phyloP scores from a whole-genome alignment of 257 asterid genomes.

The Lycium barbarum region DNA sequence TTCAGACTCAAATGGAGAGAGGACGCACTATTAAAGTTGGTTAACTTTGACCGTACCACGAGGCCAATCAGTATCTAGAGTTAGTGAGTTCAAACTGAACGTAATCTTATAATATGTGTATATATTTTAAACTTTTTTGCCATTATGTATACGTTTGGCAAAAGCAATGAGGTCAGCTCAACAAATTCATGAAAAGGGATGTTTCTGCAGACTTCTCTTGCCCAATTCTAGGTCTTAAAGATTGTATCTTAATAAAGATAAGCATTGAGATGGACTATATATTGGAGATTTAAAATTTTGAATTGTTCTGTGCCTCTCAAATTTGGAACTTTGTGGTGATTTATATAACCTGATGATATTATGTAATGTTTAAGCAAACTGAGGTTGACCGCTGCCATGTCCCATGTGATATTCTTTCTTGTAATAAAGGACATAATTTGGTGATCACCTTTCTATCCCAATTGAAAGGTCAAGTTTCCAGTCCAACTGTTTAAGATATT shows the following conservation, averaged over 20 bases:
- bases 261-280: neutral
- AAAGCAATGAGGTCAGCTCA: neutral
- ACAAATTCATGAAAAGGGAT: neutral
- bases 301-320: neutral
- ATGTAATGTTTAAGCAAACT: neutral
- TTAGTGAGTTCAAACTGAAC: neutral
- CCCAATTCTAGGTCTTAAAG: neutral
- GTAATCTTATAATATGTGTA: neutral
- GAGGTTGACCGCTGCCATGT: neutral
- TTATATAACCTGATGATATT: neutral
- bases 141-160: neutral
- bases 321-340: neutral
- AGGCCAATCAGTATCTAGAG: neutral
- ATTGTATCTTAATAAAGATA: neutral
- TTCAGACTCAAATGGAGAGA: slow-evolving; percentile 67
- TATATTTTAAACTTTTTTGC: neutral
- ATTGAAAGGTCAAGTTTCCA: neutral
- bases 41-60: neutral
- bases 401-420: neutral
- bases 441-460: neutral
- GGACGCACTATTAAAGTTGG: slow-evolving; percentile 58
- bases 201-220: neutral
- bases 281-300: neutral
- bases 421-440: neutral
- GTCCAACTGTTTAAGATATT: neutral